Evolutionary conservation across 2,329 filamentous ascomycete species (phyloP), one percentile per base, ranked within the genome.

Genomic region (Harringtonia aguacate): DNA sequence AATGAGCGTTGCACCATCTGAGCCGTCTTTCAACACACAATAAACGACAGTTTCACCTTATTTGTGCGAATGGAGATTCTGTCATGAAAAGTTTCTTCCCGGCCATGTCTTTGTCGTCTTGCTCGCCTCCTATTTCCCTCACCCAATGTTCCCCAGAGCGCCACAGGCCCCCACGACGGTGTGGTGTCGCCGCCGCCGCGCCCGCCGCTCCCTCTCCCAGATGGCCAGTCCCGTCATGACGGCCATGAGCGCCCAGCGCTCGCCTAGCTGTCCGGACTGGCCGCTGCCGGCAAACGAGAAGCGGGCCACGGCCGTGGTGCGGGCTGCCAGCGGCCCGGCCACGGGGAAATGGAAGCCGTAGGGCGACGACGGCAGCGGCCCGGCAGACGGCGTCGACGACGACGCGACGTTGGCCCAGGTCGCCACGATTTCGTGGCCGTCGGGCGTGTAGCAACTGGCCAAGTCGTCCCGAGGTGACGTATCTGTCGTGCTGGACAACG

Each of bases 191-290:
- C 45, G 31, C 20, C 36, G 37, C 33, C 41, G 20, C 15, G 21
- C 14, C 39, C 47, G 38, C 24, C 49, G 42, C 21, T 46, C 45
- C 34, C 36, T 34, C 47, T 49, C 49, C 49, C 49, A 64, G 12
- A 61, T 56, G 15, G 53, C 52, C 45, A 65, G 46, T 22, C 56
- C 61, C 37, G 64, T 60, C 8, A 56, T 51, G 13, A 67, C 64
- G 1, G 65, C 61, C 62, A 67, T 67, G 27, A 67, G 46, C 1
- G 60, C 60, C 62, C 63, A 69, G 18, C 61, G 52, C 44, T 64
- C 59, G 9, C 66, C 66, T 12, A 69, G 53, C 27, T 55, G 50
- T 2, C 66, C 65, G 12, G 56, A 56, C 14, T 56, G 55, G 2
- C 65, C 66, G 3, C 53, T 59, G 8, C 65, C 65, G 6, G 63